Evolutionary conservation across 106 monocot species (phyloP), one percentile per base, ranked within the genome.

Genomic region (Allium fistulosum): DNA sequence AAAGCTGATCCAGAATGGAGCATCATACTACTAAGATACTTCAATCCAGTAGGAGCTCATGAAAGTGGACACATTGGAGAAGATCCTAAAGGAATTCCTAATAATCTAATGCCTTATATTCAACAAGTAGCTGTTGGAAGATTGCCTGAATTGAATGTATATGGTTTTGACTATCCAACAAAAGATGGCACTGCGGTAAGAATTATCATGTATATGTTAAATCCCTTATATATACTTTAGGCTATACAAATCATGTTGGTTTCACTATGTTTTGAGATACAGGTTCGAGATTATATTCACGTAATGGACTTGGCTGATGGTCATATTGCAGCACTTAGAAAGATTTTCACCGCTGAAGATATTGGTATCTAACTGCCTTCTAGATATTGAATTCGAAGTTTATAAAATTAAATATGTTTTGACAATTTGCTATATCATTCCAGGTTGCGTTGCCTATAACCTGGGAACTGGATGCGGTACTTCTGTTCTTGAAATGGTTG

Each of bases 21-120:
- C 71, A 86, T 93, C 26, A 83, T 93, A 69, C 70, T 86, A 22
- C 65, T 93, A 51, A 73, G 93, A 77, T 93, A 93, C 72, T 93
- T 88, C 77, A 93, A 93, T 59, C 93, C 93, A 63, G 81, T 93
- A 58, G 88, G 93, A 61, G 93, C 93, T 63, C 93, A 93, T 75
- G 83, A 86, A 72, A 88, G 88, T 75, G 88, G 93, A 60, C 82
- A 81, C 59, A 86, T 93, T 77, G 93, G 93, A 61, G 93, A 93
- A 75, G 93, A 93, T 69, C 93, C 88, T 6, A 88, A 77, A 59
- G 92, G 93, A 1, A 83, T 88, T 65, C 93, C 93, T 16, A 93
- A 93, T 68, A 93, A 93, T 75, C 70, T 93, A 53, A 83, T 93
- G 85, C 93, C 93, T 71, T 93, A 85, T 57, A 93, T 93, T 63